Conservation (phyloP, 805 yeast genomes). For the Candida broadrunensis region DNA sequence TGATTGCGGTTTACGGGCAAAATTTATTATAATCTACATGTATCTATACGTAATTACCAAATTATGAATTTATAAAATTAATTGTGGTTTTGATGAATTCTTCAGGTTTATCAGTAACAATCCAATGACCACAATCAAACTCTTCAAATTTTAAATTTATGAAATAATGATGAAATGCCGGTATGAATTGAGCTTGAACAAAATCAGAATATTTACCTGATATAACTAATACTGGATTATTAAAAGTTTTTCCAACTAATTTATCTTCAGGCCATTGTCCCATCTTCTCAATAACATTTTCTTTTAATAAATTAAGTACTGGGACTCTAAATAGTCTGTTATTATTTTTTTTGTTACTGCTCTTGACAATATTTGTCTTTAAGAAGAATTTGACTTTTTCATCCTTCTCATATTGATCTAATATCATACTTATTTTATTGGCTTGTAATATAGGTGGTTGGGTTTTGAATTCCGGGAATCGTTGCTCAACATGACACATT, state of each 20-base stretch:
- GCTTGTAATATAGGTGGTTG: slow-evolving; percentile 3
- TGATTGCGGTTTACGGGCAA: too few species aligned
- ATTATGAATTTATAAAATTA: slow-evolving; percentile 4
- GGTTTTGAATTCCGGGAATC: slow-evolving; percentile 17
- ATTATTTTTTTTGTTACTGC: slow-evolving; percentile 6
- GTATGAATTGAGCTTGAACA: slow-evolving; percentile 26
- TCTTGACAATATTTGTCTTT: slow-evolving; percentile 32
- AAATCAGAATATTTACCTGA: slow-evolving; percentile 43
- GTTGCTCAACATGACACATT: slow-evolving; percentile 36
- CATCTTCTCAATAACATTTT: slow-evolving; percentile 12
- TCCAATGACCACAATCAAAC: slow-evolving; percentile 35
- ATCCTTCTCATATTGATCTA: slow-evolving; percentile 22
- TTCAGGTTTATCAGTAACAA: slow-evolving; percentile 39
- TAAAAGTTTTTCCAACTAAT: slow-evolving; percentile 8
- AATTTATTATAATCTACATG: too few species aligned
- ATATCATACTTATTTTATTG: slow-evolving; percentile 15
- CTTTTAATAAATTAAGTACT: slow-evolving; percentile 18
- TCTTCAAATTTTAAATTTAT: slow-evolving; percentile 13
- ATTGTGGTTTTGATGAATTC: slow-evolving; percentile 16
- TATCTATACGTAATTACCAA: not conserved
- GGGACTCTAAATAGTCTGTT: slow-evolving; percentile 14
- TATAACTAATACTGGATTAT: slow-evolving; percentile 40
- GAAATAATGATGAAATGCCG: slow-evolving; percentile 24
- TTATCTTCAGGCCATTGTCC: slow-evolving; percentile 23
- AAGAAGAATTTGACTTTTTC: slow-evolving; percentile 32